A percentile compares a stretch with the other conserved stretches of the same genome.
These are phyloP conservation scores for Paraurostyla sp. DNA, from an alignment of 73 alveolate genomes.

Conservation along the genomic window DNA sequence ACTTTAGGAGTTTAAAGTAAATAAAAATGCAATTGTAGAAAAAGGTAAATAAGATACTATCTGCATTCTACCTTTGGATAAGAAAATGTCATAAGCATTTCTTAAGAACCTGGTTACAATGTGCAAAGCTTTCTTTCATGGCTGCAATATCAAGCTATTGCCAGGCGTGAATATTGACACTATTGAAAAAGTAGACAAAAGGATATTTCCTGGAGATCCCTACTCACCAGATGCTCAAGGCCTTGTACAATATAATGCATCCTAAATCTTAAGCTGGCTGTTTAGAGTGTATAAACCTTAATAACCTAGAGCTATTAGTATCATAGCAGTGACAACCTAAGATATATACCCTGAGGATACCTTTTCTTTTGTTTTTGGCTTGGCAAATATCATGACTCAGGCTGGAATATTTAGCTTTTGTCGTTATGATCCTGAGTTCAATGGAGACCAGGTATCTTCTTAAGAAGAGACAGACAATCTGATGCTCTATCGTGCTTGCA, in stretches of 20 bases:
- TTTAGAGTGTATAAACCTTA: conserved; percentile 76
- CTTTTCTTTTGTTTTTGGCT: conserved; percentile 85
- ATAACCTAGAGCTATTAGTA: conserved; percentile 76
- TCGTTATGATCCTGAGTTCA: conserved; percentile 60
- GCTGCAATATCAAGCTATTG: conserved; percentile 35
- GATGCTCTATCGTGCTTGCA: conserved; percentile 81
- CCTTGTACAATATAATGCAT: conserved; percentile 71
- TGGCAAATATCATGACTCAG: conserved; percentile 69
- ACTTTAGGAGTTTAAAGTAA: conserved; percentile 39
- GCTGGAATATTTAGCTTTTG: conserved; percentile 75
- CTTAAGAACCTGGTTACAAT: neutral
- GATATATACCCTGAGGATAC: conserved; percentile 85
- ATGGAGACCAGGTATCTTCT: conserved; percentile 21
- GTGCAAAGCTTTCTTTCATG: conserved; percentile 37
- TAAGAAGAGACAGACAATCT: conserved; percentile 17
- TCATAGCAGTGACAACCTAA: conserved; percentile 79
- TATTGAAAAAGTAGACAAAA: neutral
- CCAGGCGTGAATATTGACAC: conserved; percentile 14
- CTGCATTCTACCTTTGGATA: conserved; percentile 67
- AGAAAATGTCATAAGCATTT: neutral
- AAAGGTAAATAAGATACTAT: conserved; percentile 39
- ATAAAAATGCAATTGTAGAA: conserved; percentile 58
- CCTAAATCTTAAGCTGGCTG: conserved; percentile 77
- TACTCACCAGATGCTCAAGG: neutral
- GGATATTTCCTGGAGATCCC: neutral